phyloP scores from a whole-genome alignment of 345 rosid species.

The Raphanus sativus region DNA sequence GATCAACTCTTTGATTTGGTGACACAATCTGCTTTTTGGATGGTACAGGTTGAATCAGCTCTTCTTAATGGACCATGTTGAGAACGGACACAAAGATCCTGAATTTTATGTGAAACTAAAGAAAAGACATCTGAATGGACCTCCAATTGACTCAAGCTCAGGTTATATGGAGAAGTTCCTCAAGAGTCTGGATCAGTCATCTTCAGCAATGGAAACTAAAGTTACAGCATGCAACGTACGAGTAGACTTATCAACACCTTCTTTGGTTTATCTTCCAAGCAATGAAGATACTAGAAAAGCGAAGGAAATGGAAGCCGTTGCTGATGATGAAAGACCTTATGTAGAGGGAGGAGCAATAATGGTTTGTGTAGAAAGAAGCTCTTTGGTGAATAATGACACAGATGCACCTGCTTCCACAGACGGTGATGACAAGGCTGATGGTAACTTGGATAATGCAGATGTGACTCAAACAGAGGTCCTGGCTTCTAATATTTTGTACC shows the following conservation, averaged over 20 bases:
- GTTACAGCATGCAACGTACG: slow-evolving; percentile 10
- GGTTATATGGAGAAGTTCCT: slow-evolving; percentile 83
- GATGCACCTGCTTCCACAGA: background rate
- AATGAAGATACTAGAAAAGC: slow-evolving; percentile 8
- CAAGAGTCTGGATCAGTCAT: slow-evolving; percentile 30
- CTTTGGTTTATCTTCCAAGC: slow-evolving; percentile 6
- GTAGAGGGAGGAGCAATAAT: background rate
- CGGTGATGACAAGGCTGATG: background rate
- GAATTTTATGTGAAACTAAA: slow-evolving; percentile 70
- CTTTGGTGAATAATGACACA: slow-evolving; percentile 2
- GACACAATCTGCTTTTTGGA: slow-evolving; percentile 31
- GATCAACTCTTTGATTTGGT: slow-evolving; percentile 24
- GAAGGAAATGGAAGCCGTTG: slow-evolving; percentile 10
- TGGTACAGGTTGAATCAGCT: slow-evolving; percentile 80
- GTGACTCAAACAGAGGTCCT: slow-evolving; percentile 15
- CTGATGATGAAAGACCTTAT: slow-evolving; percentile 6
- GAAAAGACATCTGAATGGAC: slow-evolving; percentile 69
- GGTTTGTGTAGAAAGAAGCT: slow-evolving; percentile 18
- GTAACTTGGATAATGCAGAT: background rate
- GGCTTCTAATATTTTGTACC: slow-evolving; percentile 2
- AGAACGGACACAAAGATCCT: slow-evolving; percentile 58
- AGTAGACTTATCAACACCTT: slow-evolving; percentile 16
- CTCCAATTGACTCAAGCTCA: slow-evolving; percentile 50
- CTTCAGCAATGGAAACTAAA: slow-evolving; percentile 8
- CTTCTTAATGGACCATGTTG: slow-evolving; percentile 72